Percentiles rank a stretch among this genome's conserved stretches.
Evolutionary conservation across 495 filamentous ascomycete species (phyloP).

Genomic region (Staphylotrichum longicolle): DNA sequence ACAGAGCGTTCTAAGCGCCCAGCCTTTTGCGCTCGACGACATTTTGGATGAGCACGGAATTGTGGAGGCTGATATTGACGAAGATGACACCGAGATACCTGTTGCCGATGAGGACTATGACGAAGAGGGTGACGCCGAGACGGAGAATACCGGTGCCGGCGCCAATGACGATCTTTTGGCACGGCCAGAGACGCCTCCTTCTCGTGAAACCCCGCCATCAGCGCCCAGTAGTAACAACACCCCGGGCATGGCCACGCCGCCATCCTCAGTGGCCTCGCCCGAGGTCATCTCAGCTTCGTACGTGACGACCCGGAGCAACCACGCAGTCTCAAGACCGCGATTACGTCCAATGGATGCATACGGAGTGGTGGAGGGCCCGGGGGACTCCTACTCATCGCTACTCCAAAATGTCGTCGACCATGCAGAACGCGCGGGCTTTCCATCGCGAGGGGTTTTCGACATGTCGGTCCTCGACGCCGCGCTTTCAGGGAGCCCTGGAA

Average conservation of each 20-base stretch:
- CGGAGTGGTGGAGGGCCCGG: neutral
- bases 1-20: neutral
- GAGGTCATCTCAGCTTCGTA: neutral
- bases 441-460: neutral
- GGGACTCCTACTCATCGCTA: neutral
- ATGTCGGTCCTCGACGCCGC: neutral
- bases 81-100: neutral
- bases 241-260: neutral
- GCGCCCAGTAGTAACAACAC: neutral
- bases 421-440: neutral
- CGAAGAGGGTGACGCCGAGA: too few relatives aligned
- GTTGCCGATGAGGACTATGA: neutral
- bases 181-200: neutral
- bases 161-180: too few relatives aligned
- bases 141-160: too few relatives aligned
- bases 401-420: neutral
- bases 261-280: neutral
- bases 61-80: neutral
- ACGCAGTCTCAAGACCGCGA: neutral
- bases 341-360: neutral
- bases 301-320: neutral
- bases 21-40: neutral
- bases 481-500: neutral
- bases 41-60: conserved; percentile 3
- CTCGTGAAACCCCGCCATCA: neutral